phyloP scores from a whole-genome alignment of 352 stramenopile genomes.

The Elongisporangium undulatum region DNA sequence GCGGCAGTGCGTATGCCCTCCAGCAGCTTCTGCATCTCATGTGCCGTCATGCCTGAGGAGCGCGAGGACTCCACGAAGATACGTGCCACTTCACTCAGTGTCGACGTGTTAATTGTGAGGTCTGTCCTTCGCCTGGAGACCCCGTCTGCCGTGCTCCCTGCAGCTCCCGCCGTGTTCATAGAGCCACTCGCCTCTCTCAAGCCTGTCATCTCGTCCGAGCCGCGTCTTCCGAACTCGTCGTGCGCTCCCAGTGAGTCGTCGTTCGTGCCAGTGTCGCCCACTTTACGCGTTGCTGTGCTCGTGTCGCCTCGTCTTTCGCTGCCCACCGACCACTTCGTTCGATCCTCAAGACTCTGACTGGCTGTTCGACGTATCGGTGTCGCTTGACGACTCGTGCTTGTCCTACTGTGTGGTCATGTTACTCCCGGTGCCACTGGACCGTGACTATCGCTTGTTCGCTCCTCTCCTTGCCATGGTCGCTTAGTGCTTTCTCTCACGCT shows the following conservation, averaged over 20 bases:
- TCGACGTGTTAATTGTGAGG: neutral
- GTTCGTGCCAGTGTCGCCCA: neutral
- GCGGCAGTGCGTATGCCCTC: neutral
- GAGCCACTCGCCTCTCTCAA: neutral
- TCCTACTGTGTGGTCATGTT: neutral
- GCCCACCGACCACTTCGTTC: neutral
- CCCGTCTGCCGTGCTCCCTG: no score
- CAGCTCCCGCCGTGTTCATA: no score
- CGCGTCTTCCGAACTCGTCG: neutral
- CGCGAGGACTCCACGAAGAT: neutral
- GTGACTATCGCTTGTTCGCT: neutral
- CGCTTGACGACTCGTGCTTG: neutral
- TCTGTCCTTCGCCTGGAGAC: no score
- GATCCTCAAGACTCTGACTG: neutral
- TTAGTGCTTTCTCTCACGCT: neutral
- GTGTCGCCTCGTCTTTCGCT: no score
- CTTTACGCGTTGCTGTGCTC: neutral
- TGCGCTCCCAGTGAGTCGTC: neutral
- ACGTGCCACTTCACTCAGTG: neutral
- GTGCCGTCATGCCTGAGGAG: neutral
- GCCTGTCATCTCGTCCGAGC: neutral
- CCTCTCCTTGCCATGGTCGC: neutral
- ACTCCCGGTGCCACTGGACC: neutral
- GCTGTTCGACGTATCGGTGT: neutral
- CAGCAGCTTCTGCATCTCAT: neutral